phyloP scores from a whole-genome alignment of 495 filamentous ascomycete genomes.

The Achaetomiella virescens region DNA sequence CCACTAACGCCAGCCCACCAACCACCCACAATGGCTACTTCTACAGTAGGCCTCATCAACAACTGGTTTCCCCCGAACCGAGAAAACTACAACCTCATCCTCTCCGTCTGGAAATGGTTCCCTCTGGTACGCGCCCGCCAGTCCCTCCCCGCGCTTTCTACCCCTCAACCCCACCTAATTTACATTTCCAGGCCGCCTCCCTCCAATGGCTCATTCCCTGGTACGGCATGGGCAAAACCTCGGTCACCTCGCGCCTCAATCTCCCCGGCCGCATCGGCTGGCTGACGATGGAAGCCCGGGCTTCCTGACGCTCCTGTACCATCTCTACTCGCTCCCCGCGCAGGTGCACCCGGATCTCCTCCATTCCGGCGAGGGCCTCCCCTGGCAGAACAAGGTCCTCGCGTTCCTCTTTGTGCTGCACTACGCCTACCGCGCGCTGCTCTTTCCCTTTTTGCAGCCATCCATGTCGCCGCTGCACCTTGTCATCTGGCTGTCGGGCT shows the following conservation, averaged over 20 bases:
- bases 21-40: conserved; percentile 7
- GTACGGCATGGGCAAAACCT: conserved; percentile 86
- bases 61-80: conserved; percentile 49
- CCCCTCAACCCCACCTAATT: background rate
- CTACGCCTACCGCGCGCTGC: conserved; percentile 80
- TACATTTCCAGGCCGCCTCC: conserved; percentile 42
- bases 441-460: conserved; percentile 75
- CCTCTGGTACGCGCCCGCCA: conserved; percentile 28
- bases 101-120: conserved; percentile 49
- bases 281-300: conserved; percentile 82
- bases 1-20: no score
- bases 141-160: background rate
- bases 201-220: conserved; percentile 58
- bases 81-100: conserved; percentile 43
- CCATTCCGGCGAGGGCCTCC: conserved; percentile 44
- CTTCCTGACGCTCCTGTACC: conserved; percentile 70
- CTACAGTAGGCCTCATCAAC: conserved; percentile 32
- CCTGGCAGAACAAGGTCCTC: conserved; percentile 63
- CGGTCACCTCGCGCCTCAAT: conserved; percentile 63
- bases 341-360: conserved; percentile 24
- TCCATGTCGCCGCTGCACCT: conserved; percentile 84
- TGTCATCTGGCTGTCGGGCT: conserved; percentile 53
- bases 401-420: conserved; percentile 66
- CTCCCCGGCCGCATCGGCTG: conserved; percentile 83
- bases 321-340: conserved; percentile 58